Evolutionary conservation across 2,329 filamentous ascomycete species (phyloP).

Genomic region (Metarhizium robertsii): DNA sequence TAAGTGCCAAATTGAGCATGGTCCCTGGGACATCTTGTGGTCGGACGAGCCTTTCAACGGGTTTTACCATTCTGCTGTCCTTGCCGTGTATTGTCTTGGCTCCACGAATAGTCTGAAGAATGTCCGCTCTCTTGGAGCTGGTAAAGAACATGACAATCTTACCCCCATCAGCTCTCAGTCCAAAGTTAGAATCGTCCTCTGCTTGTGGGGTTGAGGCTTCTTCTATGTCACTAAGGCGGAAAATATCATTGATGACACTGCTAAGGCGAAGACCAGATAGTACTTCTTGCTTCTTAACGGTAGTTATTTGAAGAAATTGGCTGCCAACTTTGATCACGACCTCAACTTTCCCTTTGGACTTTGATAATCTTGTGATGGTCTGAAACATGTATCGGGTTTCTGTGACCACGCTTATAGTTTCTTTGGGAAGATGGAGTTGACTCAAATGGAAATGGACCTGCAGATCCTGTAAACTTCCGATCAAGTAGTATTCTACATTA

Average conservation of each 20-base stretch:
- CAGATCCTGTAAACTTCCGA: conserved; percentile 56
- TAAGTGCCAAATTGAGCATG: conserved; percentile 56
- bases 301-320: conserved; percentile 62
- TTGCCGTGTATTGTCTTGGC: conserved; percentile 58
- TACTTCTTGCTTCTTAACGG: conserved; percentile 59
- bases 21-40: conserved; percentile 64
- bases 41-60: conserved; percentile 55
- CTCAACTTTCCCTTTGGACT: conserved; percentile 61
- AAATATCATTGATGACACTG: conserved; percentile 61
- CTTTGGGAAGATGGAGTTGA: conserved; percentile 57
- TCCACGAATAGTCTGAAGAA: conserved; percentile 52
- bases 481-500: conserved; percentile 57
- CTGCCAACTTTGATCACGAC: conserved; percentile 60
- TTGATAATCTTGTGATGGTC: conserved; percentile 54
- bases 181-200: conserved; percentile 59
- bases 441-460: conserved; percentile 58
- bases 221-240: conserved; percentile 57
- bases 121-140: conserved; percentile 52
- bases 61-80: conserved; percentile 49
- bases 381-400: conserved; percentile 59
- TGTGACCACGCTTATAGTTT: conserved; percentile 59
- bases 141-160: conserved; percentile 66
- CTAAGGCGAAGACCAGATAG: conserved; percentile 51
- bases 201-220: conserved; percentile 51
- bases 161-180: conserved; percentile 57